A percentile compares a stretch with the other conserved stretches of the same genome.
Conservation (phyloP, 768 basidiomycete species). For the Postia placenta region DNA sequence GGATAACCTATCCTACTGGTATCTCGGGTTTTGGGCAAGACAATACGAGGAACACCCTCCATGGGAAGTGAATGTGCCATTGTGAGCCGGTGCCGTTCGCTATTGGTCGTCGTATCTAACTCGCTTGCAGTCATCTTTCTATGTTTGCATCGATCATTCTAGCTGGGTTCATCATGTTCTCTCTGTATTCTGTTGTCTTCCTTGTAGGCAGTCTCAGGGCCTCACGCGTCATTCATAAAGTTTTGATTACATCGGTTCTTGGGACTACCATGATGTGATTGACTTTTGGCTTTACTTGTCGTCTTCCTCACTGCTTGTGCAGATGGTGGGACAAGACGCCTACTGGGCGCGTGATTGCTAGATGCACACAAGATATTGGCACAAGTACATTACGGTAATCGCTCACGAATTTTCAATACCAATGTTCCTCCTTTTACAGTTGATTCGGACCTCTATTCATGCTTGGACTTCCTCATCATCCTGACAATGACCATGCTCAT, state of each 20-base stretch:
- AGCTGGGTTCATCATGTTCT: conserved; percentile 16
- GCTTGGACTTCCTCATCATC: conserved; percentile 23
- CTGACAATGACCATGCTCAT: conserved; percentile 27
- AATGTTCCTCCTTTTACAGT: conserved; percentile 15
- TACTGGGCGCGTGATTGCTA: conserved; percentile 52
- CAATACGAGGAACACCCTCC: conserved; percentile 25
- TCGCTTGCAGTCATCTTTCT: conserved; percentile 21
- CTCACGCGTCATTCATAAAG: conserved; percentile 25
- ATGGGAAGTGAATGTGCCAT: conserved; percentile 23
- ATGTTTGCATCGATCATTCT: conserved; percentile 20
- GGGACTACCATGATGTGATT: conserved; percentile 25
- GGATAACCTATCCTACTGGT: conserved; percentile 25
- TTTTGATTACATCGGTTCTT: conserved; percentile 24
- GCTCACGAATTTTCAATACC: neutral
- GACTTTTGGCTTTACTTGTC: neutral
- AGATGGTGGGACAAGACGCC: conserved; percentile 51
- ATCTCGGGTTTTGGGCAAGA: conserved; percentile 30
- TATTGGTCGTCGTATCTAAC: conserved; percentile 2
- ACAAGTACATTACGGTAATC: conserved; percentile 16
- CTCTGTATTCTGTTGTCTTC: conserved; percentile 16
- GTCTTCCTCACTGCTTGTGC: neutral
- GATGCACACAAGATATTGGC: conserved; percentile 64
- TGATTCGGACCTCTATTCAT: conserved; percentile 27
- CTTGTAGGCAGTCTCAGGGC: conserved; percentile 25
- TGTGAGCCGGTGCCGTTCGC: conserved; percentile 28